Percentiles rank a stretch among this genome's conserved stretches.
Evolutionary conservation across 345 rosid species (phyloP).

Genomic region (Pistacia atlantica): DNA sequence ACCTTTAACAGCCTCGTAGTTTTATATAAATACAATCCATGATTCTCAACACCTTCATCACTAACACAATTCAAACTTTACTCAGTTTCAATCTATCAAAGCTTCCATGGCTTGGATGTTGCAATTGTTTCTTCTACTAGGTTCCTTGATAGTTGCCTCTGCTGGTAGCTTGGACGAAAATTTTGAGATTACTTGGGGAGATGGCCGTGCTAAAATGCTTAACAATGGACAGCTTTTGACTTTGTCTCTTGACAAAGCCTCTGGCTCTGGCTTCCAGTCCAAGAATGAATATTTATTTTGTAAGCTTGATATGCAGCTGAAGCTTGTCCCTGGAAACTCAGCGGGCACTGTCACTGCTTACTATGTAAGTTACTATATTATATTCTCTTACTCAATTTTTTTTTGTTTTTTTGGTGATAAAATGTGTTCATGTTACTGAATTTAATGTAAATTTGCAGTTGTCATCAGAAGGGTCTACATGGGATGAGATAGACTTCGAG

Average conservation of each 20-base stretch:
- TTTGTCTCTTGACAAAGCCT: slow-evolving; percentile 7
- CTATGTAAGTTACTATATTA: slow-evolving; percentile 37
- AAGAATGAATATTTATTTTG: slow-evolving; percentile 23
- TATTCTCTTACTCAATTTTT: too few species aligned
- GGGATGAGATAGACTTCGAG: slow-evolving; percentile 80
- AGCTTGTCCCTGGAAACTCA: slow-evolving; percentile 55
- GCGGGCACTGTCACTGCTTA: slow-evolving; percentile 55
- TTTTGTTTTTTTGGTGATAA: too few species aligned
- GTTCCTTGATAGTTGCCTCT: not conserved
- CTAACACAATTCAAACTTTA: too few species aligned
- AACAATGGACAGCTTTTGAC: slow-evolving; percentile 8
- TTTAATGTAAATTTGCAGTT: slow-evolving; percentile 33
- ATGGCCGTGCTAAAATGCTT: not conserved
- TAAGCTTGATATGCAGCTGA: slow-evolving; percentile 45
- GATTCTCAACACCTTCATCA: too few species aligned
- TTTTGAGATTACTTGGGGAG: slow-evolving; percentile 14
- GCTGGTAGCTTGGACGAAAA: slow-evolving; percentile 1
- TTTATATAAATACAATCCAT: too few species aligned
- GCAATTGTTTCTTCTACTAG: not conserved
- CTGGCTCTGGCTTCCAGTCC: slow-evolving; percentile 18
- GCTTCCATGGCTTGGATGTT: not conserved
- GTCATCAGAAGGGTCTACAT: slow-evolving; percentile 49
- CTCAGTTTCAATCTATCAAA: not conserved
- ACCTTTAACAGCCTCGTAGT: too few species aligned
- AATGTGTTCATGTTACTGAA: not conserved